Evolutionary conservation across 2,329 filamentous ascomycete genomes (phyloP), one percentile per base, ranked within the genome.

Genomic region (Ambrosiella cleistominuta): DNA sequence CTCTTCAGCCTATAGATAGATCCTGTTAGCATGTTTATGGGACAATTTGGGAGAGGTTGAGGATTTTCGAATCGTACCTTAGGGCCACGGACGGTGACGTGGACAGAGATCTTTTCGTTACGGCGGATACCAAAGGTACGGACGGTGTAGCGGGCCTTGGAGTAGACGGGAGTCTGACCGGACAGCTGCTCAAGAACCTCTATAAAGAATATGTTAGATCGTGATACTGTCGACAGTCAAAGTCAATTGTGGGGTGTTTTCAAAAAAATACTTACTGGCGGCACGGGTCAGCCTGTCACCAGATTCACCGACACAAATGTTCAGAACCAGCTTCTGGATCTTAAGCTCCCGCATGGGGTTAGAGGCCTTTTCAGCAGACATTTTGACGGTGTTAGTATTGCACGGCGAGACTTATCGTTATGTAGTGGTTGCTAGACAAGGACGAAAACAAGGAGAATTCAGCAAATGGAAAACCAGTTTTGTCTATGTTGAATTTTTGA

Each of bases 261-360:
- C 4, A n/a, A 17, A n/a, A 17, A 47, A 56, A 56, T 19, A 58
- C 59, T 38, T 61, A 61, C 59, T 98, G 72, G 93, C 93, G 73
- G 93, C 93, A 86, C 93, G 88, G 70, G 93, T 98, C 74, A 98
- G 86, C 85, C 93, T 95, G 80, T 98, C 93, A 88, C 93, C 93
- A 85, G 91, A 97, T 82, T 98, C 93, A 79, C 93, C 93, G 70
- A 98, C 93, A 69, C 88, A 96, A 78, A 96, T 96, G 85, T 96
- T 96, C 74, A 96, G 87, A 76, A 95, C 90, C 75, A 96, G 88
- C 82, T 96, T 96, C 80, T 95, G 88, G 79, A 96, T 93, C 81
- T 89, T 88, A 74, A 97, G 88, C 81, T 98, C 91, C 81, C 90
- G 88, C 93, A 98, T 98, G 80, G 93, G 91, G 84, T 98, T 98